Base-by-base conservation (phyloP, 2,329 filamentous ascomycete genomes). In the Exserohilum rostratum region DNA sequence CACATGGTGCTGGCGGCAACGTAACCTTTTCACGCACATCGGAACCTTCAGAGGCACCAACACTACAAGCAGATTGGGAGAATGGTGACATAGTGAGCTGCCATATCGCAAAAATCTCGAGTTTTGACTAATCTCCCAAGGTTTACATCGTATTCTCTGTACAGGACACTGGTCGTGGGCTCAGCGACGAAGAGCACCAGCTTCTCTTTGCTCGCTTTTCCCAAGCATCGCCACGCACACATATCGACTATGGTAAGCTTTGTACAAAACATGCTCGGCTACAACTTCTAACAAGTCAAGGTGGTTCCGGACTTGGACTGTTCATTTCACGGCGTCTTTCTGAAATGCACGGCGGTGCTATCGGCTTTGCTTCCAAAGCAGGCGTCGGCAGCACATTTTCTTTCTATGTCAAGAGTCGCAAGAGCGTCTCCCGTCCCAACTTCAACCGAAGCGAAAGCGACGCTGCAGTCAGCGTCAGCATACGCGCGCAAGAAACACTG, bases 121-220 rank as follows among this genome's bases (percentile, higher is more conserved):
- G 11, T 7, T 34, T 2, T 5, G 13, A 54, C 55, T 55, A 30
- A 60, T 10, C 2, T n/a, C 53, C 65, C 4, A 63, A 67, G 13
- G 48, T 79, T 0, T 79, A 75, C 56, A 52, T 77, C 48, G 58
- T 74, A 5, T 70, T 76, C 31, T 67, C 67, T 1, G 73, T 79
- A 2, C 50, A 66, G 25, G 77, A 79, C 46, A 77, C 73, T 0
- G 77, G 77, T 1, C 65, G 72, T 10, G 77, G 78, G 2, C 63
- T 80, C 25, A 70, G 66, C 0, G 57, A 69, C 0, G 66, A 72
- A 13, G 76, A 79, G 38, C 74, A 72, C n/a, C 58, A 68, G 7
- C 61, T 66, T 1, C 60, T 74, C 11, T 74, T 74, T 34, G 57
- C 64, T 7, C 67, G 71, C 13, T 74, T 73, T 44, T 68, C 67